Conservation (phyloP, 352 stramenopile species). For the Pythium myriotylum region DNA sequence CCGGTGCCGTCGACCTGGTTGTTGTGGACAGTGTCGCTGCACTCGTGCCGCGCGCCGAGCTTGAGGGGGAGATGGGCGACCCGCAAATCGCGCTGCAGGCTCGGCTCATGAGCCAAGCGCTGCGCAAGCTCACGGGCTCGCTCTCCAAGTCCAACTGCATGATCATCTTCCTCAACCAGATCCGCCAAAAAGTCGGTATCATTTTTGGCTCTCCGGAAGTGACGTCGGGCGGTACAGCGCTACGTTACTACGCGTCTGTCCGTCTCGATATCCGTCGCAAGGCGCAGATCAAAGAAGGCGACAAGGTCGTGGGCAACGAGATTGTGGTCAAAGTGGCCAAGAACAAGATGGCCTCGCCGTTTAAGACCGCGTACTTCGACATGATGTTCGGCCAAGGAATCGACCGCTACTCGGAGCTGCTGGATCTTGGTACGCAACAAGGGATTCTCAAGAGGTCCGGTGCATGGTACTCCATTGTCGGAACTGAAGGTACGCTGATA, state of each 20-base stretch:
- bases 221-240: slow-evolving; percentile 90
- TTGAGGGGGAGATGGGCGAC: slow-evolving; percentile 95
- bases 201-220: slow-evolving; percentile 98
- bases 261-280: slow-evolving; percentile 96
- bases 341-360: slow-evolving; percentile 98
- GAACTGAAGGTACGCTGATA: slow-evolving; percentile 50
- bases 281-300: slow-evolving; percentile 89
- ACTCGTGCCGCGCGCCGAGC: slow-evolving; percentile 95
- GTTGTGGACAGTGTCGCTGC: slow-evolving; percentile 98
- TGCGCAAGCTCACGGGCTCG: slow-evolving; percentile 97
- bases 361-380: slow-evolving; percentile 95
- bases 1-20: slow-evolving; percentile 96
- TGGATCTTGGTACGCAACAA: slow-evolving; percentile 78
- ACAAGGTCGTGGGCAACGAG: slow-evolving; percentile 94
- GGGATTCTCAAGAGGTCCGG: slow-evolving; percentile 79
- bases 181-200: slow-evolving; percentile 96
- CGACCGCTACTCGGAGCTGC: slow-evolving; percentile 86
- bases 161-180: slow-evolving; percentile 99
- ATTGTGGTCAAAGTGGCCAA: slow-evolving; percentile 99
- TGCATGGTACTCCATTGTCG: slow-evolving; percentile 76
- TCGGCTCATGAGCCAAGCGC: slow-evolving; percentile 96
- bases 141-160: slow-evolving; percentile 95
- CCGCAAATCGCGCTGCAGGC: slow-evolving; percentile 98
- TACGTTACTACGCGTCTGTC: slow-evolving; percentile 91
- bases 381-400: slow-evolving; percentile 98